Evolutionary conservation across 1,284 basidiomycete genomes (phyloP), one percentile per base, ranked within the genome.

Genomic region (Moesziomyces sp.): DNA sequence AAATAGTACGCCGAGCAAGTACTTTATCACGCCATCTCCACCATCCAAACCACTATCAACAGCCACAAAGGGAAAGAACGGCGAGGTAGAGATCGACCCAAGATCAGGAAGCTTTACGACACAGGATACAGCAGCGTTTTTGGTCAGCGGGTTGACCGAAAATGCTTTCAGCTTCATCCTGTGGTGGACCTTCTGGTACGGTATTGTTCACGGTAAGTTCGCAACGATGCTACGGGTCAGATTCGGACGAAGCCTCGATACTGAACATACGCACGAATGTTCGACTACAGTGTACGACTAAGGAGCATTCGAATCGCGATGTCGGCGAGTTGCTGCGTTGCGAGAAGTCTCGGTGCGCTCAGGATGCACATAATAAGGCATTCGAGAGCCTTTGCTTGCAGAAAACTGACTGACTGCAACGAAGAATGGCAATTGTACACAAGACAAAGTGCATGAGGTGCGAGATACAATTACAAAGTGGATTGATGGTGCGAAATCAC

Each of bases 131-230:
- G 64, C 50, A 5, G 44, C 43, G 0, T 73, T 73, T 48, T 30
- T 67, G 48, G 28, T 64, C 30, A 73, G 58, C 21, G 70, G 70
- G 0, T 26, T 73, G 46, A 73, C 70, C 26, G 80, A 82, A 28
- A 83, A 82, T 35, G 59, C 75, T 13, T 78, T 83, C 35, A 77
- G 78, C 44, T 83, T 66, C 26, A 74, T 83, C 35, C 57, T 83
- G 2, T 83, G 81, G 81, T 83, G 81, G 81, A 83, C 81, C 0
- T 79, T 83, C 51, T 83, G 80, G 80, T 76, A 64, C 44, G 81
- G 74, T 6, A 74, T 83, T 26, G 76, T 83, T 3, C 80, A 83
- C 62, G 81, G 81, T 83, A 61, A 59, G 80, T 77, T 5, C 14
- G 38, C 21, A 34, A 18, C 23, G 10, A 14, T n/a, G 18, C 19